Percentiles rank a stretch among this genome's conserved stretches.
Conservation (phyloP, 177 flowering plant genomes). For the Vitis hybrid region DNA sequence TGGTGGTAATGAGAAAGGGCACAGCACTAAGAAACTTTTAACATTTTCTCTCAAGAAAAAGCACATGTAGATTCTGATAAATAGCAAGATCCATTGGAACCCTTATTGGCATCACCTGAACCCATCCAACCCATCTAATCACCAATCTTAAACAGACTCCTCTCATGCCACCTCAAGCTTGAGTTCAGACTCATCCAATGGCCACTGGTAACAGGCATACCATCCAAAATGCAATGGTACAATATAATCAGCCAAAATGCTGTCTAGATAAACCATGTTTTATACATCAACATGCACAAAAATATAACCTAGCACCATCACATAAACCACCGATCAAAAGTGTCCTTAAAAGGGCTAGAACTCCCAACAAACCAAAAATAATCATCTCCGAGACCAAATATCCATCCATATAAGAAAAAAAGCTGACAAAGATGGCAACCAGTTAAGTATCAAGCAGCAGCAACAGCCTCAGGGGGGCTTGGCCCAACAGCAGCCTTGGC, state of each 20-base stretch:
- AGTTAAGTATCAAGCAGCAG: slow-evolving; percentile 28
- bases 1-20: too few species aligned
- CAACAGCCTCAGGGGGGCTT: slow-evolving; percentile 25
- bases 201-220: not conserved
- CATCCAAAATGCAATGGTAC: not conserved
- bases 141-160: not conserved
- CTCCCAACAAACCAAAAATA: too few species aligned
- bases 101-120: too few species aligned
- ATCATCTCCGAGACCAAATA: too few species aligned
- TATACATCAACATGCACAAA: slow-evolving; percentile 5
- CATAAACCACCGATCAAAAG: not conserved
- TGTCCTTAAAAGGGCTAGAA: too few species aligned
- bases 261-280: slow-evolving; percentile 2
- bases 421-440: not conserved
- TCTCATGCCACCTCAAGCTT: not conserved
- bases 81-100: too few species aligned
- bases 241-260: not conserved
- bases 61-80: too few species aligned
- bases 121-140: too few species aligned
- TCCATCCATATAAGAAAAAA: not conserved
- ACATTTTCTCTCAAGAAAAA: too few species aligned
- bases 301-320: not conserved
- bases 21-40: too few species aligned
- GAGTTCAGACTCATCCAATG: not conserved
- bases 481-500: slow-evolving; percentile 11